A percentile compares a stretch with the other conserved stretches of the same genome.
Conservation (phyloP, 768 basidiomycete genomes). For the Calocera cornea region DNA sequence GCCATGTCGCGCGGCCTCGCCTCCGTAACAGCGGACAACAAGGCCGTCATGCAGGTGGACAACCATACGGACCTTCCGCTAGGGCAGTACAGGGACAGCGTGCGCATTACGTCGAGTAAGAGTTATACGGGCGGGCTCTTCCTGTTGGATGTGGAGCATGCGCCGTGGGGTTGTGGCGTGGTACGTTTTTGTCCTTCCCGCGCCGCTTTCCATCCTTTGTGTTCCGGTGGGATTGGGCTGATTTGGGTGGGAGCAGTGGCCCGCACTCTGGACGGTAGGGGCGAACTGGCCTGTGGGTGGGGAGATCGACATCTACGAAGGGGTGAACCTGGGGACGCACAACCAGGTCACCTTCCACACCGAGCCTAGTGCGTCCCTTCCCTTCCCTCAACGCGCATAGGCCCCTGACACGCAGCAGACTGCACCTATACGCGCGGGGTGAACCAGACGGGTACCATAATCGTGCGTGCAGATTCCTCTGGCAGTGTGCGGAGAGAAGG, state of each 20-base stretch:
- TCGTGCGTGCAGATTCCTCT: constrained; percentile 32
- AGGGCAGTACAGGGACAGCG: constrained; percentile 42
- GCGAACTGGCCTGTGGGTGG: constrained; percentile 28
- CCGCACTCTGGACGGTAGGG: constrained; percentile 52
- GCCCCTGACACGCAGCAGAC: constrained; percentile 27
- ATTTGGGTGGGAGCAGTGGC: constrained; percentile 52
- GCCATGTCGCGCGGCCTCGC: constrained; percentile 44
- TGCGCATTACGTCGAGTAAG: constrained; percentile 56
- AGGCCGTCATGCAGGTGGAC: constrained; percentile 66
- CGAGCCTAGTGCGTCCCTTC: constrained; percentile 54
- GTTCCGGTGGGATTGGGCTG: neutral
- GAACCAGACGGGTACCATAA: constrained; percentile 49
- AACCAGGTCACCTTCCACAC: constrained; percentile 57
- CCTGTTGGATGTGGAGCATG: constrained; percentile 67
- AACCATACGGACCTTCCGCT: constrained; percentile 41
- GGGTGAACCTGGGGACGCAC: constrained; percentile 71
- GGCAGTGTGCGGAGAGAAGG: neutral
- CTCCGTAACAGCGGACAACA: constrained; percentile 42
- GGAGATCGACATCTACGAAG: constrained; percentile 75
- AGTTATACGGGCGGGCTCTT: constrained; percentile 67
- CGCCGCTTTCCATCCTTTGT: too few relatives aligned
- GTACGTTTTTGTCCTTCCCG: constrained; percentile 13
- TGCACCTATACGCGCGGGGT: constrained; percentile 43
- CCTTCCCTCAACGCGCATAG: constrained; percentile 13
- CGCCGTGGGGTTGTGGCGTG: constrained; percentile 81